Percentiles rank a stretch among this genome's conserved stretches.
Conservation (phyloP, 202 grass and related monocot species). For the Carex arenaria region DNA sequence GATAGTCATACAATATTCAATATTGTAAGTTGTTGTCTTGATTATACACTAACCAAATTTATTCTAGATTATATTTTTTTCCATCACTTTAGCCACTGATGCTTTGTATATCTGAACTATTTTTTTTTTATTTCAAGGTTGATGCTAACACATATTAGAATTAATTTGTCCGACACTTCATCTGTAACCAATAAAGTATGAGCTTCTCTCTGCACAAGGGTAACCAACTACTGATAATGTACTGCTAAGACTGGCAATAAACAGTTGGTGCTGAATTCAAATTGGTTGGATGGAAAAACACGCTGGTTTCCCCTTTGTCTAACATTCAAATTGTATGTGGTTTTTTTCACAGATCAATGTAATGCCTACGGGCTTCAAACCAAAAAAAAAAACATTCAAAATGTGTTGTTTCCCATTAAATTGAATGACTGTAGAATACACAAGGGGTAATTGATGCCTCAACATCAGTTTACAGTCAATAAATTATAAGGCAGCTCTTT, state of each 20-base stretch:
- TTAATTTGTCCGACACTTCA: no score
- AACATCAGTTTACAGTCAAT: no score
- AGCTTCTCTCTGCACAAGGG: background rate
- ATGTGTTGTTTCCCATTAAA: background rate
- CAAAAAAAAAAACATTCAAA: no score
- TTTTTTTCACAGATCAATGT: no score
- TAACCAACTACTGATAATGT: background rate
- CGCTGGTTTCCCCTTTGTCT: background rate
- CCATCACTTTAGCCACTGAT: background rate
- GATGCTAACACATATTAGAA: no score
- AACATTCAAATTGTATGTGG: background rate
- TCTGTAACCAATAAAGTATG: background rate
- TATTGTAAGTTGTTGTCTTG: slow-evolving; percentile 14
- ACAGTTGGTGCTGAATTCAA: background rate
- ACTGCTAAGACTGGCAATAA: background rate
- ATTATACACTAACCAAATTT: slow-evolving; percentile 12
- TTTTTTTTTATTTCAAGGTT: no score
- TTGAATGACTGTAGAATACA: background rate
- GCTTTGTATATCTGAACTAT: background rate
- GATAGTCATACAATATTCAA: background rate
- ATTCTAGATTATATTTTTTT: background rate
- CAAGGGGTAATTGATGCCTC: background rate
- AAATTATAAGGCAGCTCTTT: background rate
- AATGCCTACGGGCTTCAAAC: no score
- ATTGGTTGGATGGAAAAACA: background rate